Evolutionary conservation across 1,284 basidiomycete genomes (phyloP).

Genomic region (Leccinum glutinopallens): DNA sequence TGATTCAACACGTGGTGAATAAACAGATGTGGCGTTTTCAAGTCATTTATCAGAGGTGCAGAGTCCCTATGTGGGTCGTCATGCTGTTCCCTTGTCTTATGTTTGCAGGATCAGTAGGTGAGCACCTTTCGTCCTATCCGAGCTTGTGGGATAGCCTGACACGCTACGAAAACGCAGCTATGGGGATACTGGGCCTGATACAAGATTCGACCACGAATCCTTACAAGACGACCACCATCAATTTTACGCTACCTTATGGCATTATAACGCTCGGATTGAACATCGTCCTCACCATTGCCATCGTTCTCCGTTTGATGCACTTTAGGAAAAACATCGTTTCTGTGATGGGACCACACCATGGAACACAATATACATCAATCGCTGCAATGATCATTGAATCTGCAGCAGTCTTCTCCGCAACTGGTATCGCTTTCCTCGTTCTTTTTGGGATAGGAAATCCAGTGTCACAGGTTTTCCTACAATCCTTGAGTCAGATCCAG

Average conservation of each 20-base stretch:
- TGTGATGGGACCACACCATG: background rate
- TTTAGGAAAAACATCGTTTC: background rate
- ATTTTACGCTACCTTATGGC: background rate
- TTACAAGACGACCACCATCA: background rate
- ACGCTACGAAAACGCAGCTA: background rate
- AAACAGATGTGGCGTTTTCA: background rate
- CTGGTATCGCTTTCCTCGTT: background rate
- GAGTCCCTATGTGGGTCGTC: background rate
- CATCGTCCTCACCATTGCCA: background rate
- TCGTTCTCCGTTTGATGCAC: background rate
- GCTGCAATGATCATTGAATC: background rate
- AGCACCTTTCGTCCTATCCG: background rate
- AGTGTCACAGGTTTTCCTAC: background rate
- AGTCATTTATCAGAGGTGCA: background rate
- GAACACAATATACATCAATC: background rate
- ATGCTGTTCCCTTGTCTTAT: background rate
- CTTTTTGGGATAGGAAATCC: background rate
- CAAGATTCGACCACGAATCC: background rate
- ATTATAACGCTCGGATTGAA: background rate
- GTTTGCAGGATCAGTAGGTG: background rate
- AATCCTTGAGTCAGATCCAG: background rate
- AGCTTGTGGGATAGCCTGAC: background rate
- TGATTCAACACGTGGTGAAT: background rate
- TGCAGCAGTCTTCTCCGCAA: background rate
- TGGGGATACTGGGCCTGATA: background rate